phyloP scores from a whole-genome alignment of 768 basidiomycete species.

The Tylopilus rubrobrunneus region DNA sequence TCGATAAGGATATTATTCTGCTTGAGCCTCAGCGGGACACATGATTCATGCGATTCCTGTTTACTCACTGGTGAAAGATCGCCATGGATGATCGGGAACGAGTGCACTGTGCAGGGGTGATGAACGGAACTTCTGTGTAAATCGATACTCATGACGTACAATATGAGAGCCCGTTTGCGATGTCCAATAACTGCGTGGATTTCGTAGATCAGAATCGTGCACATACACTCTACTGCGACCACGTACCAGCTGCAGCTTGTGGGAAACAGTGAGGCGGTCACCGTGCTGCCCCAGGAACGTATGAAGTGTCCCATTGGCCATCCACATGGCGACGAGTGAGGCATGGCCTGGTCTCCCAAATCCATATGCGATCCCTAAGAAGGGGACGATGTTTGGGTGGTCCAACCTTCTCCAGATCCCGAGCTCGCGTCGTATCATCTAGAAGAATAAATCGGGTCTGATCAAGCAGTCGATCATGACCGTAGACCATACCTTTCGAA shows the following conservation, averaged over 20 bases:
- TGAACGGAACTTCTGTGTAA: background rate
- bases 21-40: background rate
- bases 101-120: constrained; percentile 6
- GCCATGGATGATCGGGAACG: constrained; percentile 12
- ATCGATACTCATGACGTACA: too few species aligned
- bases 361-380: constrained; percentile 13
- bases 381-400: background rate
- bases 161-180: too few species aligned
- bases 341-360: constrained; percentile 19
- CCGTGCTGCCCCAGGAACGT: background rate
- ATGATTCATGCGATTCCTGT: background rate
- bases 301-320: background rate
- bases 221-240: too few species aligned
- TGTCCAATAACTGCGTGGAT: too few species aligned
- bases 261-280: background rate
- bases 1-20: constrained; percentile 8
- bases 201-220: too few species aligned
- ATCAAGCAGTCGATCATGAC: background rate
- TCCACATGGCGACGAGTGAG: constrained; percentile 4
- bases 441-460: background rate
- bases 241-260: constrained; percentile 8
- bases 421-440: background rate
- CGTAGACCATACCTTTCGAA: background rate
- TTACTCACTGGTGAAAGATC: constrained; percentile 7
- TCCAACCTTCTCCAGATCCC: background rate